These are phyloP conservation scores for Petunia secreta DNA, from an alignment of 257 asterid genomes.

Conservation along the genomic window DNA sequence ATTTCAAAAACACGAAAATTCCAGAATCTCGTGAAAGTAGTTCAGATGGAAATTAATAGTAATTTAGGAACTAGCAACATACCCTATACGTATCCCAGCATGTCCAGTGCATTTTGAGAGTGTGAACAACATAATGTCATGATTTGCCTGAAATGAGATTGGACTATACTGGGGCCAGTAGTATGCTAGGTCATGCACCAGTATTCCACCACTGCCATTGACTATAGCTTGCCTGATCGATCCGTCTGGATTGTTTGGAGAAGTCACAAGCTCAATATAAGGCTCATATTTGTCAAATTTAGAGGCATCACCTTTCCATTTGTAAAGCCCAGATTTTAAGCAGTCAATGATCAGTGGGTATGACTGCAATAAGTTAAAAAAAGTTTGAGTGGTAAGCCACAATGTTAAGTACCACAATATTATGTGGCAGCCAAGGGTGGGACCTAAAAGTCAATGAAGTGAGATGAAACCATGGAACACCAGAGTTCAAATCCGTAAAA, in stretches of 20 bases:
- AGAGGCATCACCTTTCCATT: slow-evolving; percentile 87
- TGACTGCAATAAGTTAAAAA: slow-evolving; percentile 53
- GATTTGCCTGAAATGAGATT: slow-evolving; percentile 64
- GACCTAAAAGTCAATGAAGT: slow-evolving; percentile 60
- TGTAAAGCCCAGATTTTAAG: slow-evolving; percentile 79
- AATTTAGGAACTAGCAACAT: slow-evolving; percentile 23
- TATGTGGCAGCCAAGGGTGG: slow-evolving; percentile 82
- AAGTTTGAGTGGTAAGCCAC: background rate
- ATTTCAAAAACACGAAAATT: background rate
- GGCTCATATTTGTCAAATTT: slow-evolving; percentile 59
- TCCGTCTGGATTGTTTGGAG: slow-evolving; percentile 97
- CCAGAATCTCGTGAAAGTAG: background rate
- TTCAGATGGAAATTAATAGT: background rate
- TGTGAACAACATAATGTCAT: slow-evolving; percentile 90
- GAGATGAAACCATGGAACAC: too few species aligned
- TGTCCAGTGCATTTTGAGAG: slow-evolving; percentile 95
- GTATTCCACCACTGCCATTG: slow-evolving; percentile 43
- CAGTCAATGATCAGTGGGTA: slow-evolving; percentile 77
- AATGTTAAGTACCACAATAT: slow-evolving; percentile 57
- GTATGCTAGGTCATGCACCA: slow-evolving; percentile 86
- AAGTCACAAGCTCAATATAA: slow-evolving; percentile 82
- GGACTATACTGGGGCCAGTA: slow-evolving; percentile 95
- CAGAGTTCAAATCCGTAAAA: too few species aligned
- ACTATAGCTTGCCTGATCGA: slow-evolving; percentile 67
- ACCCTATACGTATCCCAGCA: slow-evolving; percentile 92